Evolutionary conservation across 2,329 filamentous ascomycete species (phyloP).

Genomic region (Aureobasidium sp.): DNA sequence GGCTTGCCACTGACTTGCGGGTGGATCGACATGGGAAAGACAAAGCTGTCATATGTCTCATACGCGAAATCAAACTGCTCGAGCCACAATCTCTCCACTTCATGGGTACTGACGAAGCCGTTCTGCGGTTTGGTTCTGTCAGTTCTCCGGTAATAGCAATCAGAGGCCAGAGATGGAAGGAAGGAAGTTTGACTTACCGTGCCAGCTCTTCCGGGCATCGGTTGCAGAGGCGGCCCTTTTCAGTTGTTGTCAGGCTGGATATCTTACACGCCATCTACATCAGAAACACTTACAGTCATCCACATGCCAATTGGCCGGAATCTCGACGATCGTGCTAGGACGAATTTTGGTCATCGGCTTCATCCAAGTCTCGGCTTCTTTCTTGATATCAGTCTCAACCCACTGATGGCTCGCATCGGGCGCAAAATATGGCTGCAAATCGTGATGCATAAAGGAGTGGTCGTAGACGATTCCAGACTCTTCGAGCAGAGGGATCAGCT

Average conservation of each 20-base stretch:
- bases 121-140: constrained; percentile 19
- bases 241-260: not conserved
- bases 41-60: constrained; percentile 39
- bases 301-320: constrained; percentile 42
- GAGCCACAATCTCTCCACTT: constrained; percentile 39
- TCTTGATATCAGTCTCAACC: constrained; percentile 27
- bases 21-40: constrained; percentile 43
- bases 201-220: constrained; percentile 24
- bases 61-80: constrained; percentile 43
- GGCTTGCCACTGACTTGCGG: constrained; percentile 44
- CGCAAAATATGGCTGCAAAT: constrained; percentile 33
- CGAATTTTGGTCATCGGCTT: constrained; percentile 29
- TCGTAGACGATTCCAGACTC: constrained; percentile 40
- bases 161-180: not conserved
- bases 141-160: not conserved
- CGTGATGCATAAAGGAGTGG: constrained; percentile 44
- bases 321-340: constrained; percentile 34
- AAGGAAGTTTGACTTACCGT: constrained; percentile 4
- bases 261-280: not conserved
- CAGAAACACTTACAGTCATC: constrained; percentile 33
- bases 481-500: constrained; percentile 35
- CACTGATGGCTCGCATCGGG: constrained; percentile 23
- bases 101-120: constrained; percentile 37
- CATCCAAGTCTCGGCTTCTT: constrained; percentile 33
- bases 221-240: constrained; percentile 35